A percentile compares a stretch with the other conserved stretches of the same genome.
phyloP scores from a whole-genome alignment of 257 asterid species.

The Henckelia pumila region DNA sequence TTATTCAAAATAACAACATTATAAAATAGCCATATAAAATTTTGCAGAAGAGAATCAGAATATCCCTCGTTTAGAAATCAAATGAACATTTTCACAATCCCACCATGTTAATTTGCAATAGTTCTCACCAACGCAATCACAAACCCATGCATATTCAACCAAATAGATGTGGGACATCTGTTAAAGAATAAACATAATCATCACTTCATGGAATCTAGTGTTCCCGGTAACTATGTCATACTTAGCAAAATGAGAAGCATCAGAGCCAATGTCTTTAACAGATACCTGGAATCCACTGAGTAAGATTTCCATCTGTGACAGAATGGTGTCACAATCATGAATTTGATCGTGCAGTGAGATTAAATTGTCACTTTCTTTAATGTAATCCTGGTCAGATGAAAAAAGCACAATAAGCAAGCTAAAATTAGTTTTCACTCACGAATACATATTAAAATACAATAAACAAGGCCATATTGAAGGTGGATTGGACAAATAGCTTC shows the following conservation, averaged over 20 bases:
- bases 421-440: slow-evolving; percentile 9
- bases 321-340: slow-evolving; percentile 87
- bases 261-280: slow-evolving; percentile 2
- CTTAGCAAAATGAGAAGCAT: slow-evolving; percentile 17
- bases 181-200: not conserved
- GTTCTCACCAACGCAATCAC: slow-evolving; percentile 14
- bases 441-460: not conserved
- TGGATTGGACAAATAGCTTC: not conserved
- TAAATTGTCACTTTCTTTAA: slow-evolving; percentile 94
- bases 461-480: slow-evolving; percentile 14
- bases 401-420: slow-evolving; percentile 24
- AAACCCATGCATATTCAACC: slow-evolving; percentile 12
- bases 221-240: slow-evolving; percentile 11
- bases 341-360: slow-evolving; percentile 96
- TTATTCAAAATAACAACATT: slow-evolving; percentile 18
- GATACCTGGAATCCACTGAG: slow-evolving; percentile 96
- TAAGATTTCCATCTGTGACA: slow-evolving; percentile 91
- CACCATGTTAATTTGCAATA: slow-evolving; percentile 8
- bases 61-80: slow-evolving; percentile 11
- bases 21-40: slow-evolving; percentile 17
- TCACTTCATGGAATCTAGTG: not conserved
- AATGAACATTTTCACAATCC: not conserved
- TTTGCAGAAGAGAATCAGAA: not conserved
- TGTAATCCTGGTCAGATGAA: slow-evolving; percentile 67
- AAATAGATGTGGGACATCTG: not conserved